Conservation (phyloP, 768 basidiomycete species). For the Hortiboletus campestris region DNA sequence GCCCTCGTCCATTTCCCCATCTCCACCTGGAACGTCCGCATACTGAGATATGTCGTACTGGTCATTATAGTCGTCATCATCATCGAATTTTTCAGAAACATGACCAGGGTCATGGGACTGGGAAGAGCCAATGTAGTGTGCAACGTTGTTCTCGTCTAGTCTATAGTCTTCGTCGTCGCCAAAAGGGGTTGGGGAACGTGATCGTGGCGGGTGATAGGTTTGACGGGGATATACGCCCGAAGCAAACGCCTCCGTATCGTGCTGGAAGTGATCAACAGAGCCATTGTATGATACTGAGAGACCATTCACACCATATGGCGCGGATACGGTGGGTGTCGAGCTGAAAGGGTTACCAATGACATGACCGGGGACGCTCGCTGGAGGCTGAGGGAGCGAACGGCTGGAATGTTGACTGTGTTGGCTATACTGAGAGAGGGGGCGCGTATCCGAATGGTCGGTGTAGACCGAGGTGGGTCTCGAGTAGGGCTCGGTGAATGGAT, state of each 20-base stretch:
- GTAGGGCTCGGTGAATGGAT: constrained; percentile 28
- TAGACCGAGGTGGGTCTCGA: constrained; percentile 28
- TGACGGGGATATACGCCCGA: constrained; percentile 56
- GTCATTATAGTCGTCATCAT: constrained; percentile 13
- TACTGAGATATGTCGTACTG: constrained; percentile 35
- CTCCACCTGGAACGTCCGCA: constrained; percentile 22
- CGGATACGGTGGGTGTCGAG: constrained; percentile 12
- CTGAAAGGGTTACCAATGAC: constrained; percentile 27
- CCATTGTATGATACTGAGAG: constrained; percentile 35
- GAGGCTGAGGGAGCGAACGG: constrained; percentile 28
- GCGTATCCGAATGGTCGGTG: constrained; percentile 28
- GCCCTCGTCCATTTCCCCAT: constrained; percentile 18
- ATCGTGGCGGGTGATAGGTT: constrained; percentile 52
- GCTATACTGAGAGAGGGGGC: constrained; percentile 35
- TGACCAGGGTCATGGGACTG: constrained; percentile 15
- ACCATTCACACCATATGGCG: constrained; percentile 15
- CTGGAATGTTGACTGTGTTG: constrained; percentile 37
- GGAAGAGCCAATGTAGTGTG: constrained; percentile 51
- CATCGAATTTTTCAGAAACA: constrained; percentile 25
- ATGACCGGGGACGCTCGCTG: constrained; percentile 10
- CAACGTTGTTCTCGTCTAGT: constrained; percentile 52
- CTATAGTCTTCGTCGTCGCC: constrained; percentile 72
- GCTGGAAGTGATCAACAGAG: constrained; percentile 55
- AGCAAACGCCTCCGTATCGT: constrained; percentile 68
- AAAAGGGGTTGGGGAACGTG: constrained; percentile 75